Evolutionary conservation across 345 rosid genomes (phyloP), one percentile per base, ranked within the genome.

Genomic region (Zanthoxylum bungeanum): DNA sequence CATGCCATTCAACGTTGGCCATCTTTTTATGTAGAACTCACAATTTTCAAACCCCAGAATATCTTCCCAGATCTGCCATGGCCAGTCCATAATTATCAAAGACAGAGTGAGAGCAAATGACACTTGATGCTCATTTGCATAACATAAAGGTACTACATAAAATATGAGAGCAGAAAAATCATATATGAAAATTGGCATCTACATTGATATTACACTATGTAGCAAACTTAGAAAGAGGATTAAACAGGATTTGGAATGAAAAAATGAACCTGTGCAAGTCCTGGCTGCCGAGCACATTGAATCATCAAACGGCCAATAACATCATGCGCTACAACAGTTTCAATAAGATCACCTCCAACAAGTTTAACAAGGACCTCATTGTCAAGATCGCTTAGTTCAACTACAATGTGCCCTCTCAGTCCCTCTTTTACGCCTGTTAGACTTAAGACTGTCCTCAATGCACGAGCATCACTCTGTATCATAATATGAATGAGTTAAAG

Each of bases 261-360:
- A 39, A 74, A 81, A 69, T 53, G 71, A 67, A 89, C 94, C 91
- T 89, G 89, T 24, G 91, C 94, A 37, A 89, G 85, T 74, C 91
- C 94, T 34, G 91, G 94, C 62, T 89, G 91, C 71, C 91, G 83
- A 22, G 94, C 94, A 67, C 94, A 89, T 73, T 89, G 91, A 84
- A 89, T 89, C 94, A 89, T 89, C 78, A 89, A 80, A 50, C 94
- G 90, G 50, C 91, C 94, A 62, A 87, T 89, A 22, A 89, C 94
- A 84, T 89, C 91, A 75, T 89, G 94, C 60, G 94, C 94, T 10
- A 89, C 91, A 44, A 89, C 89, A 58, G 90, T 89, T 83, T 89
- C 85, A 28, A 89, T 85, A 78, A 85, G 94, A 36, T 85, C 91
- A 11, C 90, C 90, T 11, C 94, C 91, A 65, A 89, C 94, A 76